A percentile compares a stretch with the other conserved stretches of the same genome.
Conservation (phyloP, 177 flowering plant species). For the Vitis hybrid region DNA sequence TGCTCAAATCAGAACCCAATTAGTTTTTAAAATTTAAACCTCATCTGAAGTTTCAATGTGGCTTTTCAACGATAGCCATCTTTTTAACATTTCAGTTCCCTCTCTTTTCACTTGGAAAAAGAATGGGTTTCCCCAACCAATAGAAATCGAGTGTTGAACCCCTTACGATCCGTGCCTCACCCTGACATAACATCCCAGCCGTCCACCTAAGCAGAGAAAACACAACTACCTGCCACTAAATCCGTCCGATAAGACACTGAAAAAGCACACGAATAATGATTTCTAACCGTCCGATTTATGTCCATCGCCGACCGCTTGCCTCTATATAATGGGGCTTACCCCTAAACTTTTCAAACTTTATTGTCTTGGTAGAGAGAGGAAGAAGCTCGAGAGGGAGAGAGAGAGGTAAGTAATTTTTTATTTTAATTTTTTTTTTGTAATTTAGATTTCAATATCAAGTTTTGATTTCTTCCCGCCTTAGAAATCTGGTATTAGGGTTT, state of each 20-base stretch:
- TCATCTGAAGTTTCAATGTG: no score
- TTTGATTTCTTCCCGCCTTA: neutral
- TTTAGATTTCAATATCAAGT: neutral
- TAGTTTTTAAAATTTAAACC: no score
- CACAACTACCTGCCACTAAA: constrained; percentile 19
- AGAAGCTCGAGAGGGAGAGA: neutral
- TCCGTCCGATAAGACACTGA: constrained; percentile 20
- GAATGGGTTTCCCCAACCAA: constrained; percentile 16
- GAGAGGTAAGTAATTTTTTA: neutral
- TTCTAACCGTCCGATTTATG: constrained; percentile 30
- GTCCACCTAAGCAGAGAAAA: constrained; percentile 27
- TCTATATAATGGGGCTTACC: constrained; percentile 18
- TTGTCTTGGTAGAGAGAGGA: neutral
- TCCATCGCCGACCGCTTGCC: neutral
- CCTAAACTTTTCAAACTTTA: constrained; percentile 8
- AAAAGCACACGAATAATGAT: constrained; percentile 29
- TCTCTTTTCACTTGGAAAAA: neutral
- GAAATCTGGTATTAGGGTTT: neutral
- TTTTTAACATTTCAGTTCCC: neutral
- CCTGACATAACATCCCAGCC: constrained; percentile 17
- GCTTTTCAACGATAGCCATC: no score
- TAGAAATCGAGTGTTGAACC: constrained; percentile 11
- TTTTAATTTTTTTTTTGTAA: neutral
- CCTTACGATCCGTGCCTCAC: constrained; percentile 23
- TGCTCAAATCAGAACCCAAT: no score